Conservation (phyloP, 2,329 filamentous ascomycete species). For the Paraphoma sp. region DNA sequence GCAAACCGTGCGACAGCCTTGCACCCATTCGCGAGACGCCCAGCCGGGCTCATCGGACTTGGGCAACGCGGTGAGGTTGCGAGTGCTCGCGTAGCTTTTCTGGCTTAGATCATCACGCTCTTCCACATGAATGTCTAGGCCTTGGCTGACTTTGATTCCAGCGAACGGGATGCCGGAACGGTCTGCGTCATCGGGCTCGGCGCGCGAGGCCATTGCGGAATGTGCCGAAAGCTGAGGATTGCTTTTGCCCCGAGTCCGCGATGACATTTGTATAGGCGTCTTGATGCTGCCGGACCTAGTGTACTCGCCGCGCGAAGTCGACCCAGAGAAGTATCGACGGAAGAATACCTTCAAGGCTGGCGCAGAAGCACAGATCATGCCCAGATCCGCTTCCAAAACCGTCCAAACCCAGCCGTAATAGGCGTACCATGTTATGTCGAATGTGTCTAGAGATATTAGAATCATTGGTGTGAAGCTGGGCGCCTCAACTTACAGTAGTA, state of each 20-base stretch:
- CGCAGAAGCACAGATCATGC: slow-evolving; percentile 51
- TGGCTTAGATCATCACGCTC: slow-evolving; percentile 25
- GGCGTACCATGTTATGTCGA: slow-evolving; percentile 51
- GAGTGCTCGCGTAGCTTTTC: slow-evolving; percentile 25
- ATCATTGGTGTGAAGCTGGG: too few relatives aligned
- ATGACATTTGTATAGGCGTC: slow-evolving; percentile 2
- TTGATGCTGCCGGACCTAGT: slow-evolving; percentile 7
- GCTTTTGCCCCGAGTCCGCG: not conserved
- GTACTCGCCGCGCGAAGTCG: slow-evolving; percentile 13
- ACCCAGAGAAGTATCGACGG: slow-evolving; percentile 45
- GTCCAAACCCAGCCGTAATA: slow-evolving; percentile 51
- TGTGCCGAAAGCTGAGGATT: not conserved
- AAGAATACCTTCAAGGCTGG: slow-evolving; percentile 55
- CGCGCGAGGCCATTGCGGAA: slow-evolving; percentile 12
- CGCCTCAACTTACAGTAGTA: slow-evolving; percentile 29
- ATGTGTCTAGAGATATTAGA: slow-evolving; percentile 24
- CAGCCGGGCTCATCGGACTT: slow-evolving; percentile 6
- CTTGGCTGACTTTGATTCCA: slow-evolving; percentile 29
- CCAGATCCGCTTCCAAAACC: slow-evolving; percentile 50
- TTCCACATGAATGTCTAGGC: slow-evolving; percentile 26
- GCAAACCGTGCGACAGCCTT: slow-evolving; percentile 25
- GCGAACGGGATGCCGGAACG: slow-evolving; percentile 22
- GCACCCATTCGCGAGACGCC: slow-evolving; percentile 15
- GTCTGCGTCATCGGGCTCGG: slow-evolving; percentile 6
- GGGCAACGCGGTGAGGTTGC: slow-evolving; percentile 24